Evolutionary conservation across 2,329 filamentous ascomycete species (phyloP).

Genomic region (Colletotrichum limetticola): DNA sequence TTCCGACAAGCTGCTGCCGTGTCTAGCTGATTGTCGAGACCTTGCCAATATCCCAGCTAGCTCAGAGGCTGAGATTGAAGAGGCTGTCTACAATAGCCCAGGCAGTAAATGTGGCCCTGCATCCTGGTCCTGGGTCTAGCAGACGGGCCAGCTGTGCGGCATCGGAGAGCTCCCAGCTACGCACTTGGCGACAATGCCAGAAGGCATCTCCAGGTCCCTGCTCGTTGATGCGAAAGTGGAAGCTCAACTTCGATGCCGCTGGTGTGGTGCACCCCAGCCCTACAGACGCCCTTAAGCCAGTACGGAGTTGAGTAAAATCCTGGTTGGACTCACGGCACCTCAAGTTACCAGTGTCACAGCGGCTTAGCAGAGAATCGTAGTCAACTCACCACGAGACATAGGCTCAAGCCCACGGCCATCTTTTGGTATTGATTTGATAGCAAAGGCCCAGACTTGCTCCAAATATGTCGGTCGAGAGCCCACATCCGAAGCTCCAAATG

Average conservation of each 20-base stretch:
- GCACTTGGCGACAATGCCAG: not conserved
- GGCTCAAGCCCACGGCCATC: too few relatives aligned
- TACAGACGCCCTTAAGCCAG: too few relatives aligned
- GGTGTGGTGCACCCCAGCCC: too few relatives aligned
- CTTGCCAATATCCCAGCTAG: not conserved
- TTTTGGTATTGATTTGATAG: too few relatives aligned
- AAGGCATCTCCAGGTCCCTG: too few relatives aligned
- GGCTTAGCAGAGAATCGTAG: too few relatives aligned
- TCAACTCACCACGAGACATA: too few relatives aligned
- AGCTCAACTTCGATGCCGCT: too few relatives aligned
- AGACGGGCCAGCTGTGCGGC: not conserved
- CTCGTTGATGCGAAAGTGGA: too few relatives aligned
- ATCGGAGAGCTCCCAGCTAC: not conserved
- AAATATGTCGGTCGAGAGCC: not conserved
- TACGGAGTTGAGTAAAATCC: too few relatives aligned
- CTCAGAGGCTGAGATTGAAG: not conserved
- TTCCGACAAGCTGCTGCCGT: not conserved
- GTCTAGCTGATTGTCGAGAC: not conserved
- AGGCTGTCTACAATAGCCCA: not conserved
- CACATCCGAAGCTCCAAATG: not conserved
- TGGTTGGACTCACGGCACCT: too few relatives aligned
- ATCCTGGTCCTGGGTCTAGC: not conserved
- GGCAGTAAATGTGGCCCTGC: not conserved
- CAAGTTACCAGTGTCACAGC: too few relatives aligned
- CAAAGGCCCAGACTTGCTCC: not conserved